Base-by-base conservation (phyloP, 352 stramenopile species). In the Globisporangium irregulare region DNA sequence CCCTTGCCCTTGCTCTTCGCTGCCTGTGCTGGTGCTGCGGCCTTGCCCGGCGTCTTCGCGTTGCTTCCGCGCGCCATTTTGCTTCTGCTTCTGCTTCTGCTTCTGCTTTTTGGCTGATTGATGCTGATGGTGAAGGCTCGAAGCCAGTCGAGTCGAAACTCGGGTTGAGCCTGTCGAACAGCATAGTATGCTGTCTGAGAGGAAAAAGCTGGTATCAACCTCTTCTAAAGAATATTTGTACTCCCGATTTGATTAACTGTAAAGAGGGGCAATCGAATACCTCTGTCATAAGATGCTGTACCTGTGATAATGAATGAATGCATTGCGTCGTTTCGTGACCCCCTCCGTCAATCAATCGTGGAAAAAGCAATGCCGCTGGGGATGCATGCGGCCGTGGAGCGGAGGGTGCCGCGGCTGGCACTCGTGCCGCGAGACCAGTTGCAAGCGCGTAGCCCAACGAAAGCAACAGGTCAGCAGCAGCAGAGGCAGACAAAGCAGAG, bases 381-480 rank as follows among this genome's bases (percentile, higher is more conserved):
- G 9, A 27, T 59, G 27, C 68, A 69, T 50, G 64, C 66, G 14
- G 27, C 57, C 18, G n/a, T 82, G 32, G 70, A 76, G 27, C 67
- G 73, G 15, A 76, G 66, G 46, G 75, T 84, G 41, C 81, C 79
- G 48, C 80, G 66, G 5, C 70, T 91, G 25, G 81, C 81, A 59
- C 66, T 89, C 25, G 66, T 87, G 53, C 82, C 82, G n/a, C 73
- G 76, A 8, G 72, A 79, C 18, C 67, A 80, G 36, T 38, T 84
- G 4, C 64, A 51, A 2, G 46, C 56, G 3, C 18, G 12, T 2
- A 75, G 27, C 38, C 67, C 22, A 38, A 59, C 24, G 38, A 27
- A 38, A 63, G 73, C 54, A 25, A 51, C 32, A 29, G 56, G 72
- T 14, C 70, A 72, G 29, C 74, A 70, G 29, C 22, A 64, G 27